Evolutionary conservation across 148 eudicot genomes (phyloP), one percentile per base, ranked within the genome.

Genomic region (Rhododendron williamsianum): DNA sequence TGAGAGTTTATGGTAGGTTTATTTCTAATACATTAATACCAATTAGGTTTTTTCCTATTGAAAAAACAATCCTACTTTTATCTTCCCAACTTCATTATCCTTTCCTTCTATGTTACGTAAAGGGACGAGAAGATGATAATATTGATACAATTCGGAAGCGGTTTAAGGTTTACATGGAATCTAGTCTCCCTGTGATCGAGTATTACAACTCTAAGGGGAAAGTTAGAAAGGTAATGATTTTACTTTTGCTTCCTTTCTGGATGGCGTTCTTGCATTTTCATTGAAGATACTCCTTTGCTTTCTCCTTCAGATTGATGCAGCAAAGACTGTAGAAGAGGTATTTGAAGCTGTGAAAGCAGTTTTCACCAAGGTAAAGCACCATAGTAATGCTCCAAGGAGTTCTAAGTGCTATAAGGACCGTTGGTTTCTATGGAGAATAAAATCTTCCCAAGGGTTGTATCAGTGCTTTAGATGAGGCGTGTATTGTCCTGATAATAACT

Each of bases 91-190:
- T 21, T 21, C 67, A 19, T 58, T 21, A 1, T 58, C 67, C 9
- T 19, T 58, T 58, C 6, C 67, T 58, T 21, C 9, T 58, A 58
- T 58, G 56, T 3, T 52, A 13, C 56, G 51, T 84, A 6, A 83
- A 93, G 95, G 94, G 93, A 45, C 86, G 95, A 86, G 93, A 87
- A 80, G 94, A 93, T 82, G 95, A 93, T 84, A 93, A 93, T 81
- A 91, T 92, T 78, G 94, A 91, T 54, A 91, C 94, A 49, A 90
- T 93, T 65, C 86, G 88, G 82, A 92, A 93, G 90, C 88, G 95
- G 65, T 93, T 93, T 71, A 93, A 91, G 16, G 95, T 93, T 76
- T 93, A 84, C 78, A 71, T 88, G 86, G 94, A 93, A 86, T 93
- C 95, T 54, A 93, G 89, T 88, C 92, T 93, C 74, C 95, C 95